phyloP scores from a whole-genome alignment of 495 filamentous ascomycete genomes.

The Lophium mytilinum region DNA sequence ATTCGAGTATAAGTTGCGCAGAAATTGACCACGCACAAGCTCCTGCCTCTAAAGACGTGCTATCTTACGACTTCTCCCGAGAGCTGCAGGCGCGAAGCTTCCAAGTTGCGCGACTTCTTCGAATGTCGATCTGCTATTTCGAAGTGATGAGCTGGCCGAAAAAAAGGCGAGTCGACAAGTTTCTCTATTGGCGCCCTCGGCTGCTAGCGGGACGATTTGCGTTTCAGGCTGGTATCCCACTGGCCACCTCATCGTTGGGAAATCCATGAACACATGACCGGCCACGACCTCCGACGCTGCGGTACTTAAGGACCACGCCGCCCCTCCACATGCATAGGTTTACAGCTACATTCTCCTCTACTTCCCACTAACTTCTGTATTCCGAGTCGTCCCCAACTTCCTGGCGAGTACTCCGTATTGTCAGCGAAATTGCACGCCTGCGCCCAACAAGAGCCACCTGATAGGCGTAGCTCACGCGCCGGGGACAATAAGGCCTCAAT shows the following conservation, averaged over 20 bases:
- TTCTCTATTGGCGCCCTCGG: slow-evolving; percentile 11
- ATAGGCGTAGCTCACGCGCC: neutral
- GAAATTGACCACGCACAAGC: no score
- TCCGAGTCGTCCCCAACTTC: neutral
- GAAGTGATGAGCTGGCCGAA: slow-evolving; percentile 24
- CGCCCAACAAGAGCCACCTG: neutral
- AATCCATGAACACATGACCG: slow-evolving; percentile 22
- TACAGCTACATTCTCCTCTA: slow-evolving; percentile 1
- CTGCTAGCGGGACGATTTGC: slow-evolving; percentile 21
- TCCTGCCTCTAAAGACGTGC: no score
- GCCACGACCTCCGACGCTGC: slow-evolving; percentile 3
- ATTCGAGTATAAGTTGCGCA: slow-evolving; percentile 3
- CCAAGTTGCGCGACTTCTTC: no score
- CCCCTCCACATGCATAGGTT: neutral
- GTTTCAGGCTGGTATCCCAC: slow-evolving; percentile 17
- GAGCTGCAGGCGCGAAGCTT: no score
- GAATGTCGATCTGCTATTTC: slow-evolving; percentile 17
- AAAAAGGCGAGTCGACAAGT: slow-evolving; percentile 7
- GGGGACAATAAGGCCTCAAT: neutral
- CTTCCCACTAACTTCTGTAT: neutral
- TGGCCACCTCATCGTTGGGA: no score
- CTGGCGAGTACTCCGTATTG: no score
- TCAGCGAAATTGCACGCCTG: neutral
- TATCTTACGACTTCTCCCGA: no score
- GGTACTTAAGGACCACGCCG: slow-evolving; percentile 18